Evolutionary conservation across 2,329 filamentous ascomycete species (phyloP).

Genomic region (Aspergillus oerlinghausenensis): DNA sequence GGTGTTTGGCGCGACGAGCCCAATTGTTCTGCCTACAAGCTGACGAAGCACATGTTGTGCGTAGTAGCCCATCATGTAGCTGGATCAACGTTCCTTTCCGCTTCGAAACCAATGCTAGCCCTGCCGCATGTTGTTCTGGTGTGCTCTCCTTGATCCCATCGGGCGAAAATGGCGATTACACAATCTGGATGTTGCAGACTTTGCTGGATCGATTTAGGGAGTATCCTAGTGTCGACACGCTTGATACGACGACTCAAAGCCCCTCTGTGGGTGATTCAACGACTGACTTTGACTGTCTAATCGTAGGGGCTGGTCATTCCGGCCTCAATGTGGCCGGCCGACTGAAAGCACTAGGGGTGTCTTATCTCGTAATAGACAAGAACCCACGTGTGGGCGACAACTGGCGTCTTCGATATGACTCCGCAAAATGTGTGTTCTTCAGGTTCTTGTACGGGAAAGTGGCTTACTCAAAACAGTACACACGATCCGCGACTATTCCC

Average conservation of each 20-base stretch:
- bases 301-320: constrained; percentile 42
- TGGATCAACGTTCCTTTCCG: neutral
- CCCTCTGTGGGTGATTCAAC: neutral
- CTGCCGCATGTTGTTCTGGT: neutral
- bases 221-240: neutral
- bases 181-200: neutral
- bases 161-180: neutral
- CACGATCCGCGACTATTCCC: neutral
- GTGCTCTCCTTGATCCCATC: neutral
- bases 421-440: constrained; percentile 26
- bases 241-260: neutral
- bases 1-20: neutral
- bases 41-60: neutral
- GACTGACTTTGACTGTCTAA: constrained; percentile 9
- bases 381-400: constrained; percentile 42
- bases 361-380: constrained; percentile 43
- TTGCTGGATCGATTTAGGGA: neutral
- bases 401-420: constrained; percentile 45
- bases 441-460: too few species aligned
- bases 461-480: constrained; percentile 18
- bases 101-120: neutral
- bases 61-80: neutral
- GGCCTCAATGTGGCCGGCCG: constrained; percentile 43
- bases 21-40: neutral
- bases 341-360: constrained; percentile 40